phyloP scores from a whole-genome alignment of 2,329 filamentous ascomycete species.

The Didymella sp. region DNA sequence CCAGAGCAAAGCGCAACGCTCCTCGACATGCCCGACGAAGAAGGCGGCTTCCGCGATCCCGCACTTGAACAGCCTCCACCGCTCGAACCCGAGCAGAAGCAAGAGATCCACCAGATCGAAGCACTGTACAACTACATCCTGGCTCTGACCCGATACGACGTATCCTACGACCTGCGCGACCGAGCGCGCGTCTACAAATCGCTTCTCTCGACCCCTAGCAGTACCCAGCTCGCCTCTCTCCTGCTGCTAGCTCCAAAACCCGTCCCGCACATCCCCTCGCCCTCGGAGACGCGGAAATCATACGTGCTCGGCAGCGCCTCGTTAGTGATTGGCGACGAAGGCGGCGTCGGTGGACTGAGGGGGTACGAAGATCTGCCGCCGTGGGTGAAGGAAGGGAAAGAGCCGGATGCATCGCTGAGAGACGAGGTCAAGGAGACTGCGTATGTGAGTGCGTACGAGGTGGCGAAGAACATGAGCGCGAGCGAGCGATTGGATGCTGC shows the following conservation, averaged over 20 bases:
- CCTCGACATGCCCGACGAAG: conserved; percentile 45
- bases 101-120: conserved; percentile 71
- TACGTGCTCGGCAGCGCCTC: conserved; percentile 85
- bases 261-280: conserved; percentile 86
- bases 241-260: conserved; percentile 94
- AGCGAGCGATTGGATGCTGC: conserved; percentile 69
- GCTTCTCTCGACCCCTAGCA: conserved; percentile 75
- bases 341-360: conserved; percentile 69
- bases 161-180: conserved; percentile 92
- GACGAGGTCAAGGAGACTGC: conserved; percentile 56
- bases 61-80: conserved; percentile 29
- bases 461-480: conserved; percentile 60
- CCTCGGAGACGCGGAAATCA: conserved; percentile 80
- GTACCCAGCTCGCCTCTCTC: conserved; percentile 83
- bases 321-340: conserved; percentile 79
- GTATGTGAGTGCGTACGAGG: conserved; percentile 43
- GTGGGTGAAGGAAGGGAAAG: conserved; percentile 81
- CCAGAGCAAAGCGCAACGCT: conserved; percentile 32
- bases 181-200: conserved; percentile 87
- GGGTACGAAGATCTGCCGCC: conserved; percentile 85
- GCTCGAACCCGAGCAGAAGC: conserved; percentile 26
- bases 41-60: conserved; percentile 44
- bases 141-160: conserved; percentile 87
- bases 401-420: conserved; percentile 78
- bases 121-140: conserved; percentile 85